A percentile compares a stretch with the other conserved stretches of the same genome.
Evolutionary conservation across 164 flowering plant species (phyloP).

Genomic region (Kingdonia uniflora): DNA sequence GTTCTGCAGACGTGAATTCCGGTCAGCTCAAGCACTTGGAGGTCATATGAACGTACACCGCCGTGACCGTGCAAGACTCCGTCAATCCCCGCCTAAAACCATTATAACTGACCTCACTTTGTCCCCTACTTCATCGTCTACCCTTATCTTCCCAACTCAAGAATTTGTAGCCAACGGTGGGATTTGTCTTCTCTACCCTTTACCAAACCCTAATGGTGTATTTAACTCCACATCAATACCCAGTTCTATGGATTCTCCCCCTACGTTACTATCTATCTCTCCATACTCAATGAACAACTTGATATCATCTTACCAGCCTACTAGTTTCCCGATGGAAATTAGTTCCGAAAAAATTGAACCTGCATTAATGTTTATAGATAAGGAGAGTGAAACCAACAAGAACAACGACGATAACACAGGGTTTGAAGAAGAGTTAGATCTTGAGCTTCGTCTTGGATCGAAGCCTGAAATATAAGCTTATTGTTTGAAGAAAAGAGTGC

Average conservation of each 20-base stretch:
- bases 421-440: slow-evolving; percentile 44
- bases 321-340: slow-evolving; percentile 11
- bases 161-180: slow-evolving; percentile 33
- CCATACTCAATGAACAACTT: slow-evolving; percentile 18
- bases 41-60: slow-evolving; percentile 94
- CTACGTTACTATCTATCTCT: slow-evolving; percentile 36
- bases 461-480: slow-evolving; percentile 12
- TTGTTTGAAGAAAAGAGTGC: slow-evolving; percentile 6
- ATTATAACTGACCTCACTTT: slow-evolving; percentile 14
- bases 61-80: slow-evolving; percentile 68
- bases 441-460: slow-evolving; percentile 65
- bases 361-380: not conserved
- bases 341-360: slow-evolving; percentile 12
- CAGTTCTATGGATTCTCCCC: slow-evolving; percentile 23
- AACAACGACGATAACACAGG: slow-evolving; percentile 2
- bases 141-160: slow-evolving; percentile 35
- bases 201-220: slow-evolving; percentile 28
- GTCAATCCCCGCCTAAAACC: slow-evolving; percentile 24
- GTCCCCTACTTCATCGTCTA: slow-evolving; percentile 17
- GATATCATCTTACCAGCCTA: slow-evolving; percentile 14
- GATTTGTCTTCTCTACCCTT: slow-evolving; percentile 39
- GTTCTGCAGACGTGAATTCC: slow-evolving; percentile 67
- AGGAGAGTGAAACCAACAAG: not conserved
- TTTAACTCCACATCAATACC: slow-evolving; percentile 12
- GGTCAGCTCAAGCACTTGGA: slow-evolving; percentile 86